phyloP scores from a whole-genome alignment of 805 yeast species.

The Ogataea trehaloabstinens region DNA sequence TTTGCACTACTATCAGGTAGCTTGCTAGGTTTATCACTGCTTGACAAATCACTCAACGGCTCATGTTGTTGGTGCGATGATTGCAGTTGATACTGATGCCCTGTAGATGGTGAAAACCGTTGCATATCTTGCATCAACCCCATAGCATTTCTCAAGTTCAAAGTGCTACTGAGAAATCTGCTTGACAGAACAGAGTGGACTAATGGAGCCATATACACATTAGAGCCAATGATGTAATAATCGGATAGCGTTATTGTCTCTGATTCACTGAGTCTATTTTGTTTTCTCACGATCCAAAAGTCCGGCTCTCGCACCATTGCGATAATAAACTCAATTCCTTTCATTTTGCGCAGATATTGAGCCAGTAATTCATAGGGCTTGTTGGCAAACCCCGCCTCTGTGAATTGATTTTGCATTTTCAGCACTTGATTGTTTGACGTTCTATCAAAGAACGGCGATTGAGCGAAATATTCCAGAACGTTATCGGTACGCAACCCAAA shows the following conservation, averaged over 20 bases:
- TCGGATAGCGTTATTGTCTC: constrained; percentile 61
- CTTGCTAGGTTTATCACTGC: constrained; percentile 4
- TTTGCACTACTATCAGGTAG: constrained; percentile 25
- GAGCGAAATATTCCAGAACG: constrained; percentile 88
- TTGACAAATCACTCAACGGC: constrained; percentile 2
- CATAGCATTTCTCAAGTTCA: constrained; percentile 45
- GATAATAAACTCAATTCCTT: constrained; percentile 82
- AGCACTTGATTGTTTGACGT: constrained; percentile 92
- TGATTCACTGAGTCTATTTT: constrained; percentile 55
- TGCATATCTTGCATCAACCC: constrained; percentile 46
- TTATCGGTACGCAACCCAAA: constrained; percentile 85
- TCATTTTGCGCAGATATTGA: constrained; percentile 67
- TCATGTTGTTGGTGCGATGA: neutral
- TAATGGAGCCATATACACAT: constrained; percentile 86
- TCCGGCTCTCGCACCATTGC: constrained; percentile 82
- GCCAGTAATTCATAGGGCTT: constrained; percentile 31
- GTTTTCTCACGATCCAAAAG: constrained; percentile 88
- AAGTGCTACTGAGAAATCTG: constrained; percentile 54
- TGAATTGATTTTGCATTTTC: constrained; percentile 92
- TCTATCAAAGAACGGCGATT: constrained; percentile 93
- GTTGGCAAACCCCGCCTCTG: constrained; percentile 40
- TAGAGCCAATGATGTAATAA: constrained; percentile 87
- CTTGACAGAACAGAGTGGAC: constrained; percentile 71
- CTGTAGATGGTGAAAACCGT: constrained; percentile 58
- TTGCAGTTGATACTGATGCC: constrained; percentile 44